Evolutionary conservation across 805 yeast species (phyloP).

Genomic region (Saturnispora diversa): DNA sequence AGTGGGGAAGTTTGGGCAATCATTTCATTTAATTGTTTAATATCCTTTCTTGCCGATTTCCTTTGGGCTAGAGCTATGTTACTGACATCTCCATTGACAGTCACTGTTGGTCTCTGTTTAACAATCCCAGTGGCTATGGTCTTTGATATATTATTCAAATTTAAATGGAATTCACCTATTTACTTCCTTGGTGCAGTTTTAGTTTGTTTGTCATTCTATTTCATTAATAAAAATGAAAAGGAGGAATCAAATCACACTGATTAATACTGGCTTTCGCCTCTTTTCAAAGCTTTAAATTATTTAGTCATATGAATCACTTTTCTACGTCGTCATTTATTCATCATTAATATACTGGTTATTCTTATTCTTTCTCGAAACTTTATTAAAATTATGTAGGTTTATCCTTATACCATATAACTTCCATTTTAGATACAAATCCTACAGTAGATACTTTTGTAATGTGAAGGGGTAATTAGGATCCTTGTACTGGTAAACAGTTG

Average conservation of each 20-base stretch:
- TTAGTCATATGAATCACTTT: too few relatives aligned
- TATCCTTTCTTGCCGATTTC: conserved; percentile 82
- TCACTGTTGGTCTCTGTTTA: conserved; percentile 87
- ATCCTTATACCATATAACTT: too few relatives aligned
- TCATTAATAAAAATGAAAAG: conserved; percentile 73
- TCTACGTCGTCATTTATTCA: neutral
- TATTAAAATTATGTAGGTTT: too few relatives aligned
- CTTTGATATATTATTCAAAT: conserved; percentile 74
- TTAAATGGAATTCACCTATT: conserved; percentile 47
- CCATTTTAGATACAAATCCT: neutral
- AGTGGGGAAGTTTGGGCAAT: conserved; percentile 42
- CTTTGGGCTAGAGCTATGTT: conserved; percentile 96
- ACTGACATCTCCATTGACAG: conserved; percentile 87
- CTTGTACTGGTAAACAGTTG: conserved; percentile 37
- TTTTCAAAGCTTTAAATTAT: neutral
- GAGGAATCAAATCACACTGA: conserved; percentile 33
- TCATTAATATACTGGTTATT: neutral
- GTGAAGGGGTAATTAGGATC: conserved; percentile 43
- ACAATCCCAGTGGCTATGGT: conserved; percentile 93
- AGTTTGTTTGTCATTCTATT: conserved; percentile 75
- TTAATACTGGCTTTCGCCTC: neutral
- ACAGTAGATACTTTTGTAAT: neutral
- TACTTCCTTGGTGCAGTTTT: conserved; percentile 75
- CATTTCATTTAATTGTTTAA: conserved; percentile 56
- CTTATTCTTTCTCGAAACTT: neutral